phyloP scores from a whole-genome alignment of 1,284 basidiomycete species.

The Xanthoconium separans region DNA sequence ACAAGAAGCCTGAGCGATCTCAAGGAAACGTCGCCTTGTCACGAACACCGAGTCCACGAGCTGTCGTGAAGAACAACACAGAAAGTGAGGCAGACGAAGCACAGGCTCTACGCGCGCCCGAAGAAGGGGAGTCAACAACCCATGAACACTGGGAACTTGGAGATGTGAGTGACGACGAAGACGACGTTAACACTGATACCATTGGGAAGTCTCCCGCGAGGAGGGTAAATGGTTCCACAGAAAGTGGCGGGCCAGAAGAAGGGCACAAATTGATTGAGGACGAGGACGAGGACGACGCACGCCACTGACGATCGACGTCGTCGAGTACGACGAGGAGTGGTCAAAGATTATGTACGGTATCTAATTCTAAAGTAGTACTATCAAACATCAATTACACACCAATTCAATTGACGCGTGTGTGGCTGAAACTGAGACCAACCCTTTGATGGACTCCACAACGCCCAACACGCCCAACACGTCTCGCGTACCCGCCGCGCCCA shows the following conservation, averaged over 20 bases:
- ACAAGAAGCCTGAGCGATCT: conserved; percentile 72
- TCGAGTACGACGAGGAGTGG: conserved; percentile 25
- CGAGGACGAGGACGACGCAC: conserved; percentile 27
- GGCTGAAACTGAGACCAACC: conserved; percentile 6
- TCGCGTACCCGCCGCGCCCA: neutral
- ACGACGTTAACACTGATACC: conserved; percentile 18
- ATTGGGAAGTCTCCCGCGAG: conserved; percentile 13
- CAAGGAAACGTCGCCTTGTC: conserved; percentile 16
- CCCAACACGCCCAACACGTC: neutral
- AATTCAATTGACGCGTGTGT: conserved; percentile 11
- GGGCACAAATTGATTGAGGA: conserved; percentile 24
- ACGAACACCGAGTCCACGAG: conserved; percentile 10
- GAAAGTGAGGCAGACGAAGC: conserved; percentile 34
- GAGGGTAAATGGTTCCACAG: conserved; percentile 8
- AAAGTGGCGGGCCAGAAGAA: conserved; percentile 14
- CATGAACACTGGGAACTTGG: conserved; percentile 65
- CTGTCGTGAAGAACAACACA: conserved; percentile 19
- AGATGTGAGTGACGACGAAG: conserved; percentile 61
- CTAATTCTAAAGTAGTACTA: too few species aligned
- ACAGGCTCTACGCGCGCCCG: conserved; percentile 34
- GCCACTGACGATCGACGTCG: conserved; percentile 34
- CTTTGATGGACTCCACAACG: too few species aligned
- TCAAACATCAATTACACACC: too few species aligned
- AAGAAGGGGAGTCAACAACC: conserved; percentile 41
- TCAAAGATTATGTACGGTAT: conserved; percentile 6